A percentile compares a stretch with the other conserved stretches of the same genome.
phyloP scores from a whole-genome alignment of 2,329 filamentous ascomycete species.

The Reticulascus tulasneorum region DNA sequence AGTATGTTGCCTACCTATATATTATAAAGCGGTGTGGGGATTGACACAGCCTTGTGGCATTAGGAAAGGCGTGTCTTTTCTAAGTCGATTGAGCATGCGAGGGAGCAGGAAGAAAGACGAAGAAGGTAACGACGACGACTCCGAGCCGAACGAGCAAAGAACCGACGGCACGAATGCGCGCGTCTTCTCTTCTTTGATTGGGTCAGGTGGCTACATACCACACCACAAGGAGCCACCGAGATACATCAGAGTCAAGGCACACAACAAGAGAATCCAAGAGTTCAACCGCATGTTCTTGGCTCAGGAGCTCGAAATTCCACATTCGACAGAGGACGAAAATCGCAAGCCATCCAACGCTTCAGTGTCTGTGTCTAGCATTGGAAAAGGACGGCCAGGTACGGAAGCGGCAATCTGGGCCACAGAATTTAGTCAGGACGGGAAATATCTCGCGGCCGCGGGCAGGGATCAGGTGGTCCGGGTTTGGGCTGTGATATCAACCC shows the following conservation, averaged over 20 bases:
- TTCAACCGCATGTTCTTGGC: slow-evolving; percentile 89
- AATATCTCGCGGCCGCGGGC: slow-evolving; percentile 86
- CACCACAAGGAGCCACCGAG: slow-evolving; percentile 83
- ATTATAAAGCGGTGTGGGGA: neutral
- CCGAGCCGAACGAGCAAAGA: slow-evolving; percentile 64
- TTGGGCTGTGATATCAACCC: slow-evolving; percentile 81
- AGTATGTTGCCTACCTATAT: slow-evolving; percentile 41
- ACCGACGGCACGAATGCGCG: slow-evolving; percentile 79
- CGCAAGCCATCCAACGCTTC: slow-evolving; percentile 17
- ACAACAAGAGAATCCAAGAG: slow-evolving; percentile 75
- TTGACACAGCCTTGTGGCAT: slow-evolving; percentile 1
- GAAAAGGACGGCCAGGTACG: slow-evolving; percentile 10
- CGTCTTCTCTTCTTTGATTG: slow-evolving; percentile 74
- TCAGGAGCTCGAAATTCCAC: slow-evolving; percentile 64
- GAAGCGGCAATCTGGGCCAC: slow-evolving; percentile 80
- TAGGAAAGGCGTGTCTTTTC: slow-evolving; percentile 87
- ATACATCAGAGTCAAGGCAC: slow-evolving; percentile 80
- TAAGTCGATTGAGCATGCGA: slow-evolving; percentile 74
- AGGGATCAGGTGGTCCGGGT: slow-evolving; percentile 82
- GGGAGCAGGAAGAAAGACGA: slow-evolving; percentile 70
- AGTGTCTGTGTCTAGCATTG: slow-evolving; percentile 23
- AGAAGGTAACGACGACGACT: slow-evolving; percentile 58
- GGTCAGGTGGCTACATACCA: slow-evolving; percentile 68
- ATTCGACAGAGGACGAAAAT: slow-evolving; percentile 19
- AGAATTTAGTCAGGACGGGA: slow-evolving; percentile 89